Evolutionary conservation across 768 basidiomycete genomes (phyloP), one percentile per base, ranked within the genome.

Genomic region (Mycena vitilis): DNA sequence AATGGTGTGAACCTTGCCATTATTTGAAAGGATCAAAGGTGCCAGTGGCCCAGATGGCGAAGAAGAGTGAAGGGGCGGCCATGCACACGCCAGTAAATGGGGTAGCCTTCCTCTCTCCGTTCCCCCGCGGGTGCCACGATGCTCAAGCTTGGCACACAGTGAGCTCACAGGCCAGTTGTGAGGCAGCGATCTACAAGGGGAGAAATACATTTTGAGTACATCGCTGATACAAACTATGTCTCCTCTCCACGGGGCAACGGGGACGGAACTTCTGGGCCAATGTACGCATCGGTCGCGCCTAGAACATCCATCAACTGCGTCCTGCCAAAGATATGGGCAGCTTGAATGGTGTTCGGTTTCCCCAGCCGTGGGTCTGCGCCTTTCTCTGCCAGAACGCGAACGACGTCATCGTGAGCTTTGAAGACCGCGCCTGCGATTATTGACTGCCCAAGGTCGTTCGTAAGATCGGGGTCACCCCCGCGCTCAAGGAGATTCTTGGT

Each of bases 351-450:
- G 30, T 83, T 91, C 2, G 93, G 92, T 30, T 78, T 84, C 8
- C 93, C 93, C 16, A 82, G 65, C 53, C 89, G 81, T 2, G 92
- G 91, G 78, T 94, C 86, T 0, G 92, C 92, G 5, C 86, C 84
- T 22, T 80, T 80, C 36, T 78, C 83, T 25, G 86, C 76, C 36
- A 95, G 83, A 1, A 81, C 79, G n/a, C 81, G 81, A 1, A 91
- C 89, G 53, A 93, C 82, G 9, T 87, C 89, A 63, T 87, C 85
- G 73, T 91, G 83, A 0, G 82, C 86, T 77, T 94, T 94, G 81
- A 93, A 95, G 0, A 94, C 87, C 0, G 90, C 92, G 4, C 93
- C 93, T 9, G 93, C 90, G 23, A 95, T 80, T 25, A 92, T 88
- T 11, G 90, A 89, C 72, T 94, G 93, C 0, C 87, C 87, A 4